Evolutionary conservation across 805 yeast species (phyloP), one percentile per base, ranked within the genome.

Genomic region (Lipomyces mesembrius): DNA sequence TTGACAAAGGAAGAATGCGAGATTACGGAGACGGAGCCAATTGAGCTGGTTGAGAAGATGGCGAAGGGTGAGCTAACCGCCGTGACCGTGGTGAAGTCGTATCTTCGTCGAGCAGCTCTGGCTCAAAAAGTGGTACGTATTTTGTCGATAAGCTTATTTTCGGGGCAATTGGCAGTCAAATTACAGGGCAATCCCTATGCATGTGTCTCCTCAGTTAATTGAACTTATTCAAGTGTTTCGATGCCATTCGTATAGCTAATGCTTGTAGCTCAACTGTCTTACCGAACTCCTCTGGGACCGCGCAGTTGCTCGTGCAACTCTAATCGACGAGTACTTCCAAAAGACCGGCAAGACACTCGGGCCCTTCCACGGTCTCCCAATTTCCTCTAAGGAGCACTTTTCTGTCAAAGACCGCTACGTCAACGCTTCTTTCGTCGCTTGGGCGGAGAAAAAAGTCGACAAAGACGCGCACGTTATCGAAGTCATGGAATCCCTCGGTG

Each of bases 341-440:
- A 77, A 79, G 57, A 80, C 83, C 49, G 90, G 90, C 32, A 79
- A 83, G 67, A 79, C 86, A 0, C 76, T 84, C 49, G 92, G 92
- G 54, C 89, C 91, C 11, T 77, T 88, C 65, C 92, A 88, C 72
- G 92, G 92, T 55, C 78, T 88, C 52, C 92, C 92, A 20, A 76
- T 88, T 55, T 87, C 91, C 0, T 77, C 88, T 55, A 88, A 88
- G 73, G 92, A 88, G 74, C 91, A 87, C 74, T 83, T 85, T 75
- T 80, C 82, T 65, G 83, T 80, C 73, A 81, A 79, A 63, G 88
- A 84, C 35, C 83, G 80, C 67, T 81, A 83, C 71, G 86, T 89
- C 25, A 84, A 84, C 68, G 90, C 87, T 49, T 85, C 87, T 11
- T 86, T 84, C 78, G 90, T 86, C 57, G 83, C 83, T 1, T 74